phyloP scores from a whole-genome alignment of 305 asterid genomes.

The Withania somnifera region DNA sequence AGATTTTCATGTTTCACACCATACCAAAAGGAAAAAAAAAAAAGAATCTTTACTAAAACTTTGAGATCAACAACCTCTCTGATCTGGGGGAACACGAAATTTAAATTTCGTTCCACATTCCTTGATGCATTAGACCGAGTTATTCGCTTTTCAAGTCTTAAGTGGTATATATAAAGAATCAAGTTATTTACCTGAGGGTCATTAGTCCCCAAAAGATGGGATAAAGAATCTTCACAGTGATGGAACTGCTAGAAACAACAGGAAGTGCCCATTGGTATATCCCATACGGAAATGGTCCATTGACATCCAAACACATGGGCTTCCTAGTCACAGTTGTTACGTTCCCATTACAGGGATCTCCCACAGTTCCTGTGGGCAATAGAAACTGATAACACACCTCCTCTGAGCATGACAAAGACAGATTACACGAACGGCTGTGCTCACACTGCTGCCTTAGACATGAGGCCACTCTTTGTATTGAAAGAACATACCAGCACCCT shows the following conservation, averaged over 20 bases:
- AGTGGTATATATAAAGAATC: not conserved
- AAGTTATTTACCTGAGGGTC: constrained; percentile 61
- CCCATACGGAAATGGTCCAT: constrained; percentile 78
- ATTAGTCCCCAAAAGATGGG: constrained; percentile 93
- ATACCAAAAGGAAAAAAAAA: not conserved
- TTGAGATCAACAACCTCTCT: not conserved
- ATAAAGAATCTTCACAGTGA: constrained; percentile 67
- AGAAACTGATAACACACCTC: constrained; percentile 70
- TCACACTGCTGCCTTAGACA: constrained; percentile 68
- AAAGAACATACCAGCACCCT: constrained; percentile 91
- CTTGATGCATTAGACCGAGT: not conserved
- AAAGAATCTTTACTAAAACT: not conserved
- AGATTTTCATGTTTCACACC: not conserved
- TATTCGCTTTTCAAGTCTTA: not conserved
- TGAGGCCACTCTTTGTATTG: constrained; percentile 70
- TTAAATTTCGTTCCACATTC: no score
- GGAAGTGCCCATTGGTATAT: constrained; percentile 90
- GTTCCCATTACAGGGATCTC: constrained; percentile 56
- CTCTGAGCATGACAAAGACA: constrained; percentile 60
- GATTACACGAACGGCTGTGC: constrained; percentile 31
- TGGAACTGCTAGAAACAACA: constrained; percentile 63
- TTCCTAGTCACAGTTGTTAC: constrained; percentile 22
- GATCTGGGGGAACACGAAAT: not conserved
- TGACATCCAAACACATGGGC: constrained; percentile 60
- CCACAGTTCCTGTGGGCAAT: constrained; percentile 30